A percentile compares a stretch with the other conserved stretches of the same genome.
These are phyloP conservation scores for Mrakia blollopis DNA, from an alignment of 768 basidiomycete species.

Conservation along the genomic window DNA sequence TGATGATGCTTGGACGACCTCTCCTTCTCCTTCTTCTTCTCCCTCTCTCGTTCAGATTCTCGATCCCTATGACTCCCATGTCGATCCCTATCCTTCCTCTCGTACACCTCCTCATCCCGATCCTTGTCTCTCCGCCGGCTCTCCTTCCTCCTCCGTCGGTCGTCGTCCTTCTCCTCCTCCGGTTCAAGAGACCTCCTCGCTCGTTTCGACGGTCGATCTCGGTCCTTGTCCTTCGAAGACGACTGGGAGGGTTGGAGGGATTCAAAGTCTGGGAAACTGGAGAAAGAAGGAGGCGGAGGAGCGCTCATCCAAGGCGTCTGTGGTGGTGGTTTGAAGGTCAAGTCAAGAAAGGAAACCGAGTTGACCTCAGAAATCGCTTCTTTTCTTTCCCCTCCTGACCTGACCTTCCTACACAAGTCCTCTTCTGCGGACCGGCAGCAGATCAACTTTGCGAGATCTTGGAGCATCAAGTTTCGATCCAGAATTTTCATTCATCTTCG, in stretches of 20 bases:
- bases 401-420: too few species aligned
- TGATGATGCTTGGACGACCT: neutral
- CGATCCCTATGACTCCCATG: neutral
- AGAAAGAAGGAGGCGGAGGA: slow-evolving; percentile 23
- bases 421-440: too few species aligned
- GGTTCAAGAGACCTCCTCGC: neutral
- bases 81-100: neutral
- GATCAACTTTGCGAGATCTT: too few species aligned
- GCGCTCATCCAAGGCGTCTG: neutral
- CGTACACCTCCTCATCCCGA: neutral
- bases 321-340: neutral
- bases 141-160: neutral
- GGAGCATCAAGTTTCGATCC: too few species aligned
- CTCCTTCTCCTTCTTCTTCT: slow-evolving; percentile 1
- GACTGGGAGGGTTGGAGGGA: slow-evolving; percentile 18
- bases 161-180: neutral
- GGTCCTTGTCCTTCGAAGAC: neutral
- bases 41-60: neutral
- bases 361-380: too few species aligned
- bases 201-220: neutral
- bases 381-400: too few species aligned
- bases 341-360: too few species aligned
- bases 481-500: too few species aligned
- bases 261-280: slow-evolving; percentile 27
- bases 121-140: neutral